Percentiles rank a stretch among this genome's conserved stretches.
These are phyloP conservation scores for Colletotrichum lupini DNA, from an alignment of 2,329 filamentous ascomycete genomes.

Conservation along the genomic window DNA sequence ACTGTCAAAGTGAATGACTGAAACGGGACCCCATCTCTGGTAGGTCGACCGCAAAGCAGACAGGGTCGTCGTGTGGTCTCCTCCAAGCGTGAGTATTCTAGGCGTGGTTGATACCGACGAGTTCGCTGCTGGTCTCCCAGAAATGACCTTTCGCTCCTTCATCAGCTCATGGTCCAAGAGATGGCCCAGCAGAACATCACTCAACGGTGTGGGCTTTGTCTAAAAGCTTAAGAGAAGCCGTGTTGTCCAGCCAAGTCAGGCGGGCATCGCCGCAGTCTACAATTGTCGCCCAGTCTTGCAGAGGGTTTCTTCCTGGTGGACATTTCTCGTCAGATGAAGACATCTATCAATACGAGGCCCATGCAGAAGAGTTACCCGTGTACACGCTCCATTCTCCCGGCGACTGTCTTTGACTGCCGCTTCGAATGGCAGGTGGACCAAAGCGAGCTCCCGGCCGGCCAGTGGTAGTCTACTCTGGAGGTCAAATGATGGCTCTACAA, in stretches of 20 bases:
- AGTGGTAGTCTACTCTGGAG: slow-evolving; percentile 35
- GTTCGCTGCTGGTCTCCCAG: slow-evolving; percentile 51
- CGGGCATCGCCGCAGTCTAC: slow-evolving; percentile 85
- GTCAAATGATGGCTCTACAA: neutral
- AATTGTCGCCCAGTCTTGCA: slow-evolving; percentile 50
- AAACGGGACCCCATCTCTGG: slow-evolving; percentile 66
- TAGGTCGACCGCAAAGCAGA: slow-evolving; percentile 71
- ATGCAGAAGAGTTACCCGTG: slow-evolving; percentile 34
- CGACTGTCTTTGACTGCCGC: slow-evolving; percentile 39
- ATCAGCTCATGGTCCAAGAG: neutral
- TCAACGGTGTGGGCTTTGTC: slow-evolving; percentile 70
- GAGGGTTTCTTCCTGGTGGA: slow-evolving; percentile 23
- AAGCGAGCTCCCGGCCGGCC: slow-evolving; percentile 44
- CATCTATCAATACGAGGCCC: no score
- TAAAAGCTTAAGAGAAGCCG: slow-evolving; percentile 78
- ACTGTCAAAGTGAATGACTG: slow-evolving; percentile 73
- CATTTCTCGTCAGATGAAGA: slow-evolving; percentile 23
- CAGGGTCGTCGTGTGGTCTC: slow-evolving; percentile 73
- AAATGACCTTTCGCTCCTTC: slow-evolving; percentile 41
- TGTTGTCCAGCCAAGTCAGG: slow-evolving; percentile 82
- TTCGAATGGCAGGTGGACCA: slow-evolving; percentile 42
- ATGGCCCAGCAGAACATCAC: slow-evolving; percentile 10
- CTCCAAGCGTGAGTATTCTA: slow-evolving; percentile 71
- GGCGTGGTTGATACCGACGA: slow-evolving; percentile 54
- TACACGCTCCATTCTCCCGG: slow-evolving; percentile 40